Percentiles rank a stretch among this genome's conserved stretches.
These are phyloP conservation scores for Thyridium curvatum DNA, from an alignment of 2,329 filamentous ascomycete genomes.

Conservation along the genomic window DNA sequence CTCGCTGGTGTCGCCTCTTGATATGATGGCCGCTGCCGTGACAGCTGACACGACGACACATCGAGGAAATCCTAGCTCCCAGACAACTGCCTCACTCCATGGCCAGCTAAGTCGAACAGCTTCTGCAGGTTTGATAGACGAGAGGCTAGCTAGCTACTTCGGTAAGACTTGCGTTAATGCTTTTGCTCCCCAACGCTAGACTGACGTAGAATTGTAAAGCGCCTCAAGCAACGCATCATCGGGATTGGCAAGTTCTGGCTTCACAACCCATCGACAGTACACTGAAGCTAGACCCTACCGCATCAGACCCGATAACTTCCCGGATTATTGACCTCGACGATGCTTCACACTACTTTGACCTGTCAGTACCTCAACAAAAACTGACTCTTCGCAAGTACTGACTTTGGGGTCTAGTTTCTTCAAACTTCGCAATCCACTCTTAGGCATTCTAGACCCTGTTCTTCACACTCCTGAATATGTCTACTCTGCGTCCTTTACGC, in stretches of 20 bases:
- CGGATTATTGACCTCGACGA: slow-evolving; percentile 14
- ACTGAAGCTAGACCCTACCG: slow-evolving; percentile 13
- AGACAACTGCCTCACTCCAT: neutral
- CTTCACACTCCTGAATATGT: slow-evolving; percentile 16
- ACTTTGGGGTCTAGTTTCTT: slow-evolving; percentile 11
- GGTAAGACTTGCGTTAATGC: too few relatives aligned
- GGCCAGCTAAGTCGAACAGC: too few relatives aligned
- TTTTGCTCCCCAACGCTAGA: too few relatives aligned
- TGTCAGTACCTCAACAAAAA: slow-evolving; percentile 1
- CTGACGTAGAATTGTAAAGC: neutral
- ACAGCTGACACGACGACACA: slow-evolving; percentile 9
- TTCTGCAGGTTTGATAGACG: slow-evolving; percentile 7
- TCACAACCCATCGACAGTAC: slow-evolving; percentile 11
- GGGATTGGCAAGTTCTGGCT: slow-evolving; percentile 15
- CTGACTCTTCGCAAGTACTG: too few relatives aligned
- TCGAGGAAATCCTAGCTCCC: slow-evolving; percentile 6
- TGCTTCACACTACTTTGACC: slow-evolving; percentile 9
- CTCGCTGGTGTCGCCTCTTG: slow-evolving; percentile 11
- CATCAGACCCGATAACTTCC: slow-evolving; percentile 13
- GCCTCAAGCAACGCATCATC: slow-evolving; percentile 10
- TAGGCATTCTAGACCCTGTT: slow-evolving; percentile 14
- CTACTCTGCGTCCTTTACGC: slow-evolving; percentile 14
- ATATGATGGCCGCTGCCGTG: slow-evolving; percentile 15
- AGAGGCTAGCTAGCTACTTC: slow-evolving; percentile 12
- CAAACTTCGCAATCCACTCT: slow-evolving; percentile 13